Base-by-base conservation (phyloP, 768 basidiomycete genomes). In the Suillus paluster region DNA sequence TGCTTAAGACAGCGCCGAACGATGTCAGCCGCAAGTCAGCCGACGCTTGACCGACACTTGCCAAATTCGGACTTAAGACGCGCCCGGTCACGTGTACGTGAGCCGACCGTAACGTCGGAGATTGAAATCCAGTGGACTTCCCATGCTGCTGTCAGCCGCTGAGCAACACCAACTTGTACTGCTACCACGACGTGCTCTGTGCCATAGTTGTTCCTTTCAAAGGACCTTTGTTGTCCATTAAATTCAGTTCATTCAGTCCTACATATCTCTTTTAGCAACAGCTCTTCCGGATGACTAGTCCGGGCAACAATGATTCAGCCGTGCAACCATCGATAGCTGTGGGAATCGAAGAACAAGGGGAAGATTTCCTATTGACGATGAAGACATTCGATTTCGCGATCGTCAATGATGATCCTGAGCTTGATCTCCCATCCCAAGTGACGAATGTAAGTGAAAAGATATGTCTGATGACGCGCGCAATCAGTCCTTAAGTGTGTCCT, bases 401-500 rank as follows among this genome's bases (percentile, higher is more conserved):
- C 50, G 42, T 63, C 62, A 52, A 58, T 58, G 45, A n/a, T 53
- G 65, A 63, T 59, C 48, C 41, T 38, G 65, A 68, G 62, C 60
- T 62, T 68, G 70, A 68, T 65, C 56, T 62, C 59, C 57, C 46
- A 59, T 68, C 70, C 63, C 71, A 72, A 61, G 62, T 64, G 42
- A 63, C 62, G 66, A 71, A 72, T 64, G 77, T 80, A 72, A 79
- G 79, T 80, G 71, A 63, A 69, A 71, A 73, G 65, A 68, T 62
- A 67, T 64, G 71, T 70, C 64, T 69, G 73, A 69, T 70, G 64
- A 44, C 60, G 60, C 59, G 60, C 59, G 30, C 71, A 68, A 65
- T 66, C 67, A 58, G 66, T 45, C 75, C 71, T 74, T 75, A 79
- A 78, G 73, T 50, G 60, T 70, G 57, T 64, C 67, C 67, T 65